Evolutionary conservation across 768 basidiomycete genomes (phyloP).

Genomic region (Mycena venus): DNA sequence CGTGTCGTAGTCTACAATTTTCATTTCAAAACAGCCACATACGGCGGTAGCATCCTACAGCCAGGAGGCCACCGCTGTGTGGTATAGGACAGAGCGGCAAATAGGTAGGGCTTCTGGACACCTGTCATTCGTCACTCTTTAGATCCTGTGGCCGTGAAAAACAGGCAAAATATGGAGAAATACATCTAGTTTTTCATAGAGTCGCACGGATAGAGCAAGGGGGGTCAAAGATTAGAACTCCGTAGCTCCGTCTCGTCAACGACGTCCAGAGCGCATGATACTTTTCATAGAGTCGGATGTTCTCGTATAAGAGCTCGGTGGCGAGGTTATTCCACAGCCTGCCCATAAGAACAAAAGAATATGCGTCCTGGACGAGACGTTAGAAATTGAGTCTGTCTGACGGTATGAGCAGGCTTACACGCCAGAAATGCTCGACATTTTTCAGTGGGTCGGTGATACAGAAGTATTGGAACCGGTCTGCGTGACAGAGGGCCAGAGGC

Average conservation of each 20-base stretch:
- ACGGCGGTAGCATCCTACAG: too few species aligned
- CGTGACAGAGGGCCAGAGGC: neutral
- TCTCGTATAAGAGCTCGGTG: slow-evolving; percentile 22
- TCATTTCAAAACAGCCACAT: too few species aligned
- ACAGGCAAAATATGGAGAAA: too few species aligned
- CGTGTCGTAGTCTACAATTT: too few species aligned
- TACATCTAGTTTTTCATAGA: too few species aligned
- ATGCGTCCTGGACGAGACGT: neutral
- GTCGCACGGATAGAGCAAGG: too few species aligned
- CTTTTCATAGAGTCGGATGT: slow-evolving; percentile 2
- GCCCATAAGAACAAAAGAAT: slow-evolving; percentile 17
- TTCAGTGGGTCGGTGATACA: neutral
- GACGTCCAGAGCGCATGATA: neutral
- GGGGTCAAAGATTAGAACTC: too few species aligned
- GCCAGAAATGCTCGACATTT: neutral
- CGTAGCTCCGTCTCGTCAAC: neutral
- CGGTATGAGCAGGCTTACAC: neutral
- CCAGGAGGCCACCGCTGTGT: too few species aligned
- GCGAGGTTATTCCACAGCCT: slow-evolving; percentile 19
- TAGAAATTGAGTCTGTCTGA: neutral
- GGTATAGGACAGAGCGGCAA: too few species aligned
- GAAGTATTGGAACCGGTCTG: neutral
- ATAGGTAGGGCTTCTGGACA: too few species aligned
- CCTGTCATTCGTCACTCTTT: too few species aligned
- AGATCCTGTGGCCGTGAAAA: too few species aligned